phyloP scores from a whole-genome alignment of 306 rosid species.

The Vigna nakashimae region DNA sequence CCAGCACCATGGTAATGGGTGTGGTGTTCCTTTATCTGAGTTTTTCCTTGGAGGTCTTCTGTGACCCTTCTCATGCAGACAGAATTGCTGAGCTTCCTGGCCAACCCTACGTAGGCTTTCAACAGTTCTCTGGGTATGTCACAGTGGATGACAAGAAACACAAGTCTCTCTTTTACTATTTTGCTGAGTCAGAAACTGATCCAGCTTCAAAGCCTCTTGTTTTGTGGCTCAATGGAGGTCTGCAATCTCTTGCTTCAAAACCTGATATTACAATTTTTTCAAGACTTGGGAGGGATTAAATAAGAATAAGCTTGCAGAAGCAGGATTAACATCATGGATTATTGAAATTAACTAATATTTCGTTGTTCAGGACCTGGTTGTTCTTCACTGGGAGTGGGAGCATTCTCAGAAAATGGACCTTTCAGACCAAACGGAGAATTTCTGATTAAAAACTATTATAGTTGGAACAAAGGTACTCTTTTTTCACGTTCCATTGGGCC shows the following conservation, averaged over 20 bases:
- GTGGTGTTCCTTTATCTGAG: conserved; percentile 42
- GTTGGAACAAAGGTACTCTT: conserved; percentile 78
- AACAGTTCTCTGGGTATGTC: conserved; percentile 73
- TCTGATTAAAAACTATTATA: conserved; percentile 64
- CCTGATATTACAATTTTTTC: background rate
- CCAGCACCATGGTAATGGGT: conserved; percentile 37
- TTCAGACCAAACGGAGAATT: conserved; percentile 75
- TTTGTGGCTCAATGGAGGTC: conserved; percentile 88
- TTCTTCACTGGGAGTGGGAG: conserved; percentile 88
- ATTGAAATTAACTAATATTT: conserved; percentile 3
- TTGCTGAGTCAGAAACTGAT: conserved; percentile 66
- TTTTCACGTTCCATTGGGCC: background rate
- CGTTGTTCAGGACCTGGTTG: conserved; percentile 81
- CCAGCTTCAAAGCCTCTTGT: conserved; percentile 80
- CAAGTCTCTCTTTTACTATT: conserved; percentile 68
- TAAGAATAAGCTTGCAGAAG: background rate
- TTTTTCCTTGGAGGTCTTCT: conserved; percentile 39
- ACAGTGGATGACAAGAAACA: conserved; percentile 56
- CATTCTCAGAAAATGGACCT: conserved; percentile 88
- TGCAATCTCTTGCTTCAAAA: conserved; percentile 38
- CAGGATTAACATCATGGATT: background rate
- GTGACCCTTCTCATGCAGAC: conserved; percentile 49
- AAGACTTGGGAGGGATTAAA: background rate
- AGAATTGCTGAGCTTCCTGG: conserved; percentile 64
- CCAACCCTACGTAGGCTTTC: conserved; percentile 62